Base-by-base conservation (phyloP, 108 stramenopile genomes). In the Poteriospumella lacustris region DNA sequence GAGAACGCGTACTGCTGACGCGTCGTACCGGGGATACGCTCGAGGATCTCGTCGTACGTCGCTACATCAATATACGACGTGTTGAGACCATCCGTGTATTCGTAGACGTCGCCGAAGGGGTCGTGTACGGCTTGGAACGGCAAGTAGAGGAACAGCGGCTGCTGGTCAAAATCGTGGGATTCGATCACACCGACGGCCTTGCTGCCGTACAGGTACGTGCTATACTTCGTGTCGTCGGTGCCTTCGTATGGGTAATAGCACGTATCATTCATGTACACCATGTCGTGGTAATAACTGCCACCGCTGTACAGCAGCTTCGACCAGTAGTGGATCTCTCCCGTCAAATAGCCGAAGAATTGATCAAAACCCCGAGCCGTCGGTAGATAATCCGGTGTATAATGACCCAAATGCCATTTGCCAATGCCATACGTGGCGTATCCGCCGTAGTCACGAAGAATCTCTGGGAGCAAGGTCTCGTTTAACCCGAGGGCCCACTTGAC, bases 371-470 rank as follows among this genome's bases (percentile, higher is more conserved):
- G 89, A 29, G 89, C 81, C 9, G 88, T 87, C 24, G 90, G 91
- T 24, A 90, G 75, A 76, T 76, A 88, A 12, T 78, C 42, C 5
- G 68, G 80, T 34, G 76, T 73, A 26, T 83, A 67, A 29, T 89
- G 88, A 15, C 91, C 91, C 28, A 92, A 78, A 78, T 92, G 90
- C 91, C 91, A 92, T 76, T 92, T 92, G 2, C 91, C 91, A 43
- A 91, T 83, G 67, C 90, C 89, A 34, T 81, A 84, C 0, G 91
- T 91, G 0, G 86, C 80, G 79, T 92, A 92, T 56, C 89, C 89
- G 41, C 73, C 77, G 15, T 56, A 19, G 29, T 82, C 34, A 38
- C 59, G 70, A 39, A 84, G 79, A 43, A 78, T 80, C 42, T 84
- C 75, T 1, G 78, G 47, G 1, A 84, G 39, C 33, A 82, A 80